Conservation (phyloP, 768 basidiomycete genomes). For the Auricularia heimuer region DNA sequence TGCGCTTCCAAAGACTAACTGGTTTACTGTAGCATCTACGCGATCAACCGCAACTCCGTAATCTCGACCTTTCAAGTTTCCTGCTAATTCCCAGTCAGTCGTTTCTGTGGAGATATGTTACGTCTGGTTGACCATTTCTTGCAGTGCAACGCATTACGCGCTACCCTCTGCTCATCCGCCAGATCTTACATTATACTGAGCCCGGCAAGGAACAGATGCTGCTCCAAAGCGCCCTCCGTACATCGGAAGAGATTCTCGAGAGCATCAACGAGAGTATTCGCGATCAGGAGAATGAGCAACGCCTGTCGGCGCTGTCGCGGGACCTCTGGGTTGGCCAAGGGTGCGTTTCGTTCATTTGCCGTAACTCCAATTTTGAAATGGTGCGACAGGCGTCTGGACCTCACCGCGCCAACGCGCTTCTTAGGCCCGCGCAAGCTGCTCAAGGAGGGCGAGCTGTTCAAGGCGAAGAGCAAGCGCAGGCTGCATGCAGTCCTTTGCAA, state of each 20-base stretch:
- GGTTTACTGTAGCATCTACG: constrained; percentile 45
- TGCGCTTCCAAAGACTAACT: neutral
- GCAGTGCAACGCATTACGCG: constrained; percentile 92
- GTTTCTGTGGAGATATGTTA: neutral
- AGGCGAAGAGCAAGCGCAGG: constrained; percentile 77
- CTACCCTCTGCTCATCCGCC: constrained; percentile 79
- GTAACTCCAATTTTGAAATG: neutral
- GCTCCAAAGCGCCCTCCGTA: constrained; percentile 46
- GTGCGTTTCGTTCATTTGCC: constrained; percentile 28
- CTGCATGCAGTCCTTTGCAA: constrained; percentile 75
- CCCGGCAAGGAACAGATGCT: constrained; percentile 47
- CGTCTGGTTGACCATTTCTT: neutral
- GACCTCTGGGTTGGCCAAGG: constrained; percentile 83
- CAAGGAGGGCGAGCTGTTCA: constrained; percentile 67
- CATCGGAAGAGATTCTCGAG: constrained; percentile 62
- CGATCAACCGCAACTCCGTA: constrained; percentile 67
- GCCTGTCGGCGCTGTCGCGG: constrained; percentile 64
- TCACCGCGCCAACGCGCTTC: constrained; percentile 81
- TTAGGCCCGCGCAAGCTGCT: constrained; percentile 74
- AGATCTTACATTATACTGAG: constrained; percentile 77
- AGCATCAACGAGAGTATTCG: constrained; percentile 86
- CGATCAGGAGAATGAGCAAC: constrained; percentile 68
- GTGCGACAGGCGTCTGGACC: constrained; percentile 55
- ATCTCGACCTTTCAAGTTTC: constrained; percentile 84
- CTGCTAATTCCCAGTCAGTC: constrained; percentile 79